Evolutionary conservation across 306 rosid genomes (phyloP).

Genomic region (Quercus cerris): DNA sequence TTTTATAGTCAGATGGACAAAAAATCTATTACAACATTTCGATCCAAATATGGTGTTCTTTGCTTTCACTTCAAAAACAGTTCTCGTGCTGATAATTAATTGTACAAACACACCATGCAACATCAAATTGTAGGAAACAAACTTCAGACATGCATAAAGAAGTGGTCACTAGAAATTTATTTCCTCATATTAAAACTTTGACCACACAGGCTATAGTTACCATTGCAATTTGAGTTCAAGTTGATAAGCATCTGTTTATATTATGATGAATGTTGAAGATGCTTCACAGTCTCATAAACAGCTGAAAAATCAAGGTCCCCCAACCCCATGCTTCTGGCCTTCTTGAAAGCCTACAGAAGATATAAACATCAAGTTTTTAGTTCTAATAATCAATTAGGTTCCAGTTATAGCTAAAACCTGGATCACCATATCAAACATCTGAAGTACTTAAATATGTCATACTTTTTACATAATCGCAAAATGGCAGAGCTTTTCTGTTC

Average conservation of each 20-base stretch:
- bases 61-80: not conserved
- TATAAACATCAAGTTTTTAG: not conserved
- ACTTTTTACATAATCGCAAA: not conserved
- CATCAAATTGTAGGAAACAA: not conserved
- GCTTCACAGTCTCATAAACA: conserved; percentile 57
- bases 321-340: conserved; percentile 74
- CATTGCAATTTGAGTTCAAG: not conserved
- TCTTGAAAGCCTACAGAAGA: conserved; percentile 68
- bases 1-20: not conserved
- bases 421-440: not conserved
- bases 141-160: not conserved
- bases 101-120: not conserved
- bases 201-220: too few species aligned
- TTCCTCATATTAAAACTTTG: too few species aligned
- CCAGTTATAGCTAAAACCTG: not conserved
- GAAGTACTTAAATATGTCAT: not conserved
- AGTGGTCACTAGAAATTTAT: too few species aligned
- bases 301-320: conserved; percentile 86
- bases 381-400: not conserved
- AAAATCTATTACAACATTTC: not conserved
- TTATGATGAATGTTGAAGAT: conserved; percentile 28
- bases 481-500: not conserved
- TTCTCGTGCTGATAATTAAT: not conserved
- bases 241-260: not conserved
- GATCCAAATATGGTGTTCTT: not conserved